phyloP scores from a whole-genome alignment of 805 yeast species.

The Naumovozyma castellii region DNA sequence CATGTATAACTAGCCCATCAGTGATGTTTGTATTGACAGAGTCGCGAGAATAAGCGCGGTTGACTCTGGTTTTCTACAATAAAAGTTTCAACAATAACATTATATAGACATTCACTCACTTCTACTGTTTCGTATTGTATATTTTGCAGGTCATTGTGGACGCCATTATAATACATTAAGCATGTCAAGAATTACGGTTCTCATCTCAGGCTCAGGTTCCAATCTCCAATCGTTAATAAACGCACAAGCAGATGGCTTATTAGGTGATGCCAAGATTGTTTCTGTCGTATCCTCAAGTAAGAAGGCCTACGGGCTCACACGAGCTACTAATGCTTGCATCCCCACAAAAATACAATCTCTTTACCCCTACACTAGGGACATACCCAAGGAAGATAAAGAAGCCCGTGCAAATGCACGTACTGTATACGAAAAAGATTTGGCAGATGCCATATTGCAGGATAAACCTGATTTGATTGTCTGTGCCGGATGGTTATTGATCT shows the following conservation, averaged over 20 bases:
- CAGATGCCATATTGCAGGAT: constrained; percentile 49
- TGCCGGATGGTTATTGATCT: constrained; percentile 97
- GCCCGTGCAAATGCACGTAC: constrained; percentile 55
- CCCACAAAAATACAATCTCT: constrained; percentile 67
- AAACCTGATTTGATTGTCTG: constrained; percentile 85
- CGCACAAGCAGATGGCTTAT: constrained; percentile 37
- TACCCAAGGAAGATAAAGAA: constrained; percentile 57
- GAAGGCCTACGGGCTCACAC: constrained; percentile 75
- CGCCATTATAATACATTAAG: too few relatives aligned
- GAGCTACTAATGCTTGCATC: constrained; percentile 64
- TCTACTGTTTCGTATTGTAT: too few relatives aligned
- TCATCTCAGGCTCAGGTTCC: constrained; percentile 94
- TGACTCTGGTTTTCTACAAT: too few relatives aligned
- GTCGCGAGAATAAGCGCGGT: too few relatives aligned
- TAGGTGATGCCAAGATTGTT: constrained; percentile 45
- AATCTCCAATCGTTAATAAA: constrained; percentile 91
- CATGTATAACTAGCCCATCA: too few relatives aligned
- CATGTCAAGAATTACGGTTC: constrained; percentile 39
- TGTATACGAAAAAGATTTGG: constrained; percentile 69
- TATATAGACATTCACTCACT: too few relatives aligned
- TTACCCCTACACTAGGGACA: constrained; percentile 61
- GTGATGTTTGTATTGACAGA: too few relatives aligned
- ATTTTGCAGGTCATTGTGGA: too few relatives aligned
- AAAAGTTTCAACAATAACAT: too few relatives aligned
- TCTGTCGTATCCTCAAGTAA: constrained; percentile 79